A percentile compares a stretch with the other conserved stretches of the same genome.
These are phyloP conservation scores for Helotiales sp. DNA, from an alignment of 2,329 filamentous ascomycete species.

Conservation along the genomic window DNA sequence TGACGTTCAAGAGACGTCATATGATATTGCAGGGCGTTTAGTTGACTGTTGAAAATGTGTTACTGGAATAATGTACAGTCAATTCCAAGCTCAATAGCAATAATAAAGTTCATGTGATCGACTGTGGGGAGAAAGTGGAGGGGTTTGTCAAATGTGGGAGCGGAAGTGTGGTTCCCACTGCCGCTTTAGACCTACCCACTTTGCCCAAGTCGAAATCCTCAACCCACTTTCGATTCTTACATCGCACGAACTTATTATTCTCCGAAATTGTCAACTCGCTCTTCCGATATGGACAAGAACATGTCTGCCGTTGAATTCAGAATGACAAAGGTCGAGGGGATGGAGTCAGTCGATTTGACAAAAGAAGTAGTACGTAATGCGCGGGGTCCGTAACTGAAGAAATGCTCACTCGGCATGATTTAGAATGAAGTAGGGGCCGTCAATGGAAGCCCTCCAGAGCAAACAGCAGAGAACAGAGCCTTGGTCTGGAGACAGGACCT, in stretches of 20 bases:
- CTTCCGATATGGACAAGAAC: neutral
- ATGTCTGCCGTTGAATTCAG: neutral
- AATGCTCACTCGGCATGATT: neutral
- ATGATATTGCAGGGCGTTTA: no score
- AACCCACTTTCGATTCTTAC: neutral
- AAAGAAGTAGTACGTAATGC: conserved; percentile 9
- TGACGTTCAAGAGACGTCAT: no score
- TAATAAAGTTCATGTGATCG: neutral
- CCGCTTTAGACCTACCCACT: neutral
- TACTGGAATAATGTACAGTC: no score
- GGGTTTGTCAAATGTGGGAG: neutral
- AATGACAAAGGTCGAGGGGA: neutral
- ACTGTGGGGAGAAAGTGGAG: conserved; percentile 5
- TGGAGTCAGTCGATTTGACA: neutral
- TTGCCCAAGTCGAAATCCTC: neutral
- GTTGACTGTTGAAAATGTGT: no score
- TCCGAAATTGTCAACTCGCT: neutral
- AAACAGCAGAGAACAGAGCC: conserved; percentile 41
- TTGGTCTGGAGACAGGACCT: conserved; percentile 64
- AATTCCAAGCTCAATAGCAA: no score
- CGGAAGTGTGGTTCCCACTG: neutral
- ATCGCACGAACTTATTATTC: neutral
- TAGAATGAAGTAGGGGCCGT: neutral
- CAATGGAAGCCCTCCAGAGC: neutral
- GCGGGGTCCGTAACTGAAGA: no score